Percentiles rank a stretch among this genome's conserved stretches.
Evolutionary conservation across 1,284 basidiomycete genomes (phyloP).

Genomic region (Sanguinoderma infundibulare): DNA sequence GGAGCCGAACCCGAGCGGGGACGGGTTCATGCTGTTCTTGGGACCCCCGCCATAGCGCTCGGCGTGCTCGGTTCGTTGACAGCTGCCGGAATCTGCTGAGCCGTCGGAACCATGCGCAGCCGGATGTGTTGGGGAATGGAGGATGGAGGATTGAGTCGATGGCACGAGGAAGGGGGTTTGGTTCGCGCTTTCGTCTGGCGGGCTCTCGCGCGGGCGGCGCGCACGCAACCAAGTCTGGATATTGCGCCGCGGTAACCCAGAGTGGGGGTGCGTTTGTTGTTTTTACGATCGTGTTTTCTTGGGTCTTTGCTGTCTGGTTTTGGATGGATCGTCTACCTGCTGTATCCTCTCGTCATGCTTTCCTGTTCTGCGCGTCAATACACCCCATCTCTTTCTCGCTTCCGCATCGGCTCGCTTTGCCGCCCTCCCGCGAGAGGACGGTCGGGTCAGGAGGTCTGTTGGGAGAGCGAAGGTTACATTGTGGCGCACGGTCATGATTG

Average conservation of each 20-base stretch:
- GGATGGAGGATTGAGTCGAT: not conserved
- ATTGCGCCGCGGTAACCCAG: slow-evolving; percentile 6
- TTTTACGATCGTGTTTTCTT: slow-evolving; percentile 8
- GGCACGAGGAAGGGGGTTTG: not conserved
- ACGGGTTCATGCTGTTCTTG: slow-evolving; percentile 58
- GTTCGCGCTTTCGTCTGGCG: not conserved
- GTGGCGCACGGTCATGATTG: not conserved
- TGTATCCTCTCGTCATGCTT: slow-evolving; percentile 13
- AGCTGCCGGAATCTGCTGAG: not conserved
- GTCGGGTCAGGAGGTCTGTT: no score
- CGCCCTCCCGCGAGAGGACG: not conserved
- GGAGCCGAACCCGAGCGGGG: slow-evolving; percentile 50
- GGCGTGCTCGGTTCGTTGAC: not conserved
- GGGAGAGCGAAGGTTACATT: not conserved
- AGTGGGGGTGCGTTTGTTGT: slow-evolving; percentile 13
- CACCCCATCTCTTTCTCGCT: not conserved
- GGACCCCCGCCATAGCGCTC: slow-evolving; percentile 37
- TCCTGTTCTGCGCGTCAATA: slow-evolving; percentile 11
- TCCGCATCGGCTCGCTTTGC: not conserved
- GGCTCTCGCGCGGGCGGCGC: not conserved
- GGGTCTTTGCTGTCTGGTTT: slow-evolving; percentile 1
- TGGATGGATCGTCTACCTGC: not conserved
- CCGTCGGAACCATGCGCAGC: not conserved
- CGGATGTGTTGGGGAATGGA: not conserved
- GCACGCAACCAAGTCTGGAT: not conserved